Evolutionary conservation across 129 eudicot genomes (phyloP).

Genomic region (Flaveria bidentis): DNA sequence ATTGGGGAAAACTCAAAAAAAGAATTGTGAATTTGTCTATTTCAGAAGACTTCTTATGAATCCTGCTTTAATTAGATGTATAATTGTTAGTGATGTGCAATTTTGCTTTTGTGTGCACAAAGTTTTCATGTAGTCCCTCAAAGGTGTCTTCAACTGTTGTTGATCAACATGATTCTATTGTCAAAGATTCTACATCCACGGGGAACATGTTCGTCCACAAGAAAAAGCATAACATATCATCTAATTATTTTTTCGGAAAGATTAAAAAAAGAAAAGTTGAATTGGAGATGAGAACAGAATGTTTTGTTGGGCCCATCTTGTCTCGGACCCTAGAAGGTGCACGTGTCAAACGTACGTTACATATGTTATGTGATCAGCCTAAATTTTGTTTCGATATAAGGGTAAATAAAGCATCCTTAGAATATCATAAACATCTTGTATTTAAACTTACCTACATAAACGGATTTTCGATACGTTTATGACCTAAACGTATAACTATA

Average conservation of each 20-base stretch:
- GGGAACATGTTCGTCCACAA: constrained; percentile 12
- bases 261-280: background rate
- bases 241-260: background rate
- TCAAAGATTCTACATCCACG: background rate
- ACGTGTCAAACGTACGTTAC: background rate
- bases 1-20: background rate
- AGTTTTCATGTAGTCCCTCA: constrained; percentile 22
- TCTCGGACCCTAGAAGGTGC: background rate
- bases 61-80: background rate
- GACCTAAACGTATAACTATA: too few species aligned
- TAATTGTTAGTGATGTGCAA: constrained; percentile 9
- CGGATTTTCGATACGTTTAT: too few species aligned
- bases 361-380: background rate
- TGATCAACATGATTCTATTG: background rate
- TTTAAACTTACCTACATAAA: too few species aligned
- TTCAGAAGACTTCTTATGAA: background rate
- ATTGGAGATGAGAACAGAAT: background rate
- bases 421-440: background rate
- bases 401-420: background rate
- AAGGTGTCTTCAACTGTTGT: constrained; percentile 20
- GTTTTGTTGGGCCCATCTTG: background rate
- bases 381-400: too few species aligned
- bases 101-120: constrained; percentile 14
- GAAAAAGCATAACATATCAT: background rate
- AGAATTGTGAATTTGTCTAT: background rate